A percentile compares a stretch with the other conserved stretches of the same genome.
Conservation (phyloP, 495 filamentous ascomycete genomes). For the Oleoguttula mirabilis region DNA sequence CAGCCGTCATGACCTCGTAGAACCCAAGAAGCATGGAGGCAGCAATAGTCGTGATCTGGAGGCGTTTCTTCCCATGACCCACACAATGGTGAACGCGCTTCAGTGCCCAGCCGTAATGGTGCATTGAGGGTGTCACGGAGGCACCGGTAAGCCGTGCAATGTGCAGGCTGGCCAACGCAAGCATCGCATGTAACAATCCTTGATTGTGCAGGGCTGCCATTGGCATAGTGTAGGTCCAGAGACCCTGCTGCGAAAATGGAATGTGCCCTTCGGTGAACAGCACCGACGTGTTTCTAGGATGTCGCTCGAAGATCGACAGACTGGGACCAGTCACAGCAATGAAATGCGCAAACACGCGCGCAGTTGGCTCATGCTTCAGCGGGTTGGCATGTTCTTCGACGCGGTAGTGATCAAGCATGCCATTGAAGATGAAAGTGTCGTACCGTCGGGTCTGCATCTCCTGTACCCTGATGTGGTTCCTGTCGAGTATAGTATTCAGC, state of each 20-base stretch:
- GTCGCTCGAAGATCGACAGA: slow-evolving; percentile 78
- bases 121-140: slow-evolving; percentile 64
- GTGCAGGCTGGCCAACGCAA: slow-evolving; percentile 78
- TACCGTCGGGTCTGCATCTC: slow-evolving; percentile 46
- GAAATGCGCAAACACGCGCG: slow-evolving; percentile 85
- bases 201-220: slow-evolving; percentile 73
- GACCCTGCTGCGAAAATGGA: slow-evolving; percentile 56
- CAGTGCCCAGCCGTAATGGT: slow-evolving; percentile 83
- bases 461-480: slow-evolving; percentile 38
- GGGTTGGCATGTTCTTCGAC: slow-evolving; percentile 67
- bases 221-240: slow-evolving; percentile 83
- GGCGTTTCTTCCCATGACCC: slow-evolving; percentile 55
- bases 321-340: slow-evolving; percentile 78
- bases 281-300: slow-evolving; percentile 63
- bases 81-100: slow-evolving; percentile 65
- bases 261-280: slow-evolving; percentile 53
- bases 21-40: slow-evolving; percentile 80
- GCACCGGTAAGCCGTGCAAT: slow-evolving; percentile 69
- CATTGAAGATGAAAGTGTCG: slow-evolving; percentile 53
- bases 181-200: slow-evolving; percentile 78
- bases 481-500: slow-evolving; percentile 34
- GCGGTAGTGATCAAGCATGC: slow-evolving; percentile 66
- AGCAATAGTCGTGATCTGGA: slow-evolving; percentile 69
- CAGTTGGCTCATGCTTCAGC: slow-evolving; percentile 68
- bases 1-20: slow-evolving; percentile 89